These are phyloP conservation scores for Phytophthora fragariae DNA, from an alignment of 352 stramenopile species.

Conservation along the genomic window DNA sequence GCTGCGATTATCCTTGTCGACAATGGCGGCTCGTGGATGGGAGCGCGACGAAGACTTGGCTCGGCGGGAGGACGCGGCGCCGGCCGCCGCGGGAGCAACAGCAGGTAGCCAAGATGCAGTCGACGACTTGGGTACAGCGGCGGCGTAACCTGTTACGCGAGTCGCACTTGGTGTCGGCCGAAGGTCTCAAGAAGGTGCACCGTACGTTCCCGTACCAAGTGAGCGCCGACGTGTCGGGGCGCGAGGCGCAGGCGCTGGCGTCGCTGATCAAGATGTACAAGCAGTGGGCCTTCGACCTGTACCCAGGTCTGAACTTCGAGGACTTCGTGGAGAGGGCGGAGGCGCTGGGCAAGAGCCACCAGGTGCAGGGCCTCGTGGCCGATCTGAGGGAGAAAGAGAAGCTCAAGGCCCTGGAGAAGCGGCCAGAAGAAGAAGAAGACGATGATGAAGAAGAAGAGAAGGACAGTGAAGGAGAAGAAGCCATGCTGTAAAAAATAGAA, in stretches of 20 bases:
- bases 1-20: background rate
- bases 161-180: constrained; percentile 63
- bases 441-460: constrained; percentile 1
- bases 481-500: constrained; percentile 49
- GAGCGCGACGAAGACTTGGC: constrained; percentile 61
- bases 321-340: constrained; percentile 81
- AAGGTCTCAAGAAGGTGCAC: constrained; percentile 78
- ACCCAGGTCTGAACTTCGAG: constrained; percentile 83
- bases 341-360: constrained; percentile 60
- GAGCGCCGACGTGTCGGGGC: constrained; percentile 53
- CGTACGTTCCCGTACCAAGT: constrained; percentile 79
- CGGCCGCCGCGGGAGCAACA: background rate
- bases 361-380: constrained; percentile 69
- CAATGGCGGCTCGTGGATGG: constrained; percentile 65
- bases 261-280: constrained; percentile 86
- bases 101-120: constrained; percentile 13
- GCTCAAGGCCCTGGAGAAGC: constrained; percentile 39
- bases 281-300: constrained; percentile 87
- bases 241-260: constrained; percentile 72
- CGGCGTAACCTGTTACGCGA: constrained; percentile 73
- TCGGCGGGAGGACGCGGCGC: constrained; percentile 21
- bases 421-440: constrained; percentile 15
- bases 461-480: constrained; percentile 43
- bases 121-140: constrained; percentile 3
- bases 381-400: constrained; percentile 70